Conservation (phyloP, 345 rosid species). For the Populus nigra region DNA sequence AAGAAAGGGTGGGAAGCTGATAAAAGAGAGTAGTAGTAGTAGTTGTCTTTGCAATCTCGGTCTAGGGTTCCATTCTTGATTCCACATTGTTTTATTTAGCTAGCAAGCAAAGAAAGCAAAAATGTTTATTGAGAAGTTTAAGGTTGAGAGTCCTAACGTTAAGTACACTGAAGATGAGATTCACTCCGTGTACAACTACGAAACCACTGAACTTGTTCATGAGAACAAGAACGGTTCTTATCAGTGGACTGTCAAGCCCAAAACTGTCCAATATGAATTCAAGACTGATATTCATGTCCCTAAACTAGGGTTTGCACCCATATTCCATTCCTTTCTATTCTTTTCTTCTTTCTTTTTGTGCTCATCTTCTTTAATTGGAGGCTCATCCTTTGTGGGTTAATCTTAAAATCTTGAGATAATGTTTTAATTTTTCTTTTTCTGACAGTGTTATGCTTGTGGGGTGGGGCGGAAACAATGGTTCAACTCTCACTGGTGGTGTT, state of each 20-base stretch:
- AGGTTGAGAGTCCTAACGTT: conserved; percentile 86
- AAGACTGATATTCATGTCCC: conserved; percentile 74
- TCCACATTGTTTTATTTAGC: background rate
- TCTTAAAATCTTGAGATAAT: conserved; percentile 2
- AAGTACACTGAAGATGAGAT: conserved; percentile 81
- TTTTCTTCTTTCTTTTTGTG: background rate
- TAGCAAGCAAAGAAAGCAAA: background rate
- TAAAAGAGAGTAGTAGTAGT: background rate
- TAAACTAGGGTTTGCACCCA: conserved; percentile 66
- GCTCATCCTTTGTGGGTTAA: background rate
- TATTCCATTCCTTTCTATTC: background rate
- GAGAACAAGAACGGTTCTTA: conserved; percentile 73
- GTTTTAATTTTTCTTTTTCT: background rate
- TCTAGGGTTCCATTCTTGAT: background rate
- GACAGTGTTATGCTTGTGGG: conserved; percentile 94
- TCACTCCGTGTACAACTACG: conserved; percentile 76
- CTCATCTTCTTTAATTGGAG: background rate
- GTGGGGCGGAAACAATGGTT: conserved; percentile 97
- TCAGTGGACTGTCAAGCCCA: conserved; percentile 89
- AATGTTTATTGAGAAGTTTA: conserved; percentile 85
- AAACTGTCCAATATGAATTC: conserved; percentile 81
- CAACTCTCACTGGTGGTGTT: conserved; percentile 85
- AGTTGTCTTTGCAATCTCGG: background rate
- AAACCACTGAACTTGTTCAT: conserved; percentile 92
- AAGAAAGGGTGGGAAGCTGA: background rate